Evolutionary conservation across 805 yeast genomes (phyloP), one percentile per base, ranked within the genome.

Genomic region (Lachancea quebecensis): DNA sequence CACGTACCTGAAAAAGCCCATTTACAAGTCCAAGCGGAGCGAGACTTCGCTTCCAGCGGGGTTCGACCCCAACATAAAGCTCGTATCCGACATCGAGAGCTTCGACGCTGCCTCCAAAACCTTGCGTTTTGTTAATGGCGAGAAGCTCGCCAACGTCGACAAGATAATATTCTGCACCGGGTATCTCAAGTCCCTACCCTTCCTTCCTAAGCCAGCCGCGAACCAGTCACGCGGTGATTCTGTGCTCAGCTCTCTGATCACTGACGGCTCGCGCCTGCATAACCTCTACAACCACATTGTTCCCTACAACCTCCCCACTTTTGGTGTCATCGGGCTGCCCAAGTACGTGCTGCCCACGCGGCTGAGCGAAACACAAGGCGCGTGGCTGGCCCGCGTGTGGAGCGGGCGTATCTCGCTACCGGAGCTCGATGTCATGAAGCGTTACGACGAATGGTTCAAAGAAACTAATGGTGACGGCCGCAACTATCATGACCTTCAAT

Each of bases 111-210:
- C 58, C 1, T 61, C 67, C 1, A 64, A 66, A 39, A 54, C 68
- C 0, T 72, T 80, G 1, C 55, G 60, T 10, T 75, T 81, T 46
- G 67, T 53, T 3, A 78, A 78, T 50, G 88, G 83, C 2, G 51
- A 61, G 2, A 59, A 54, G 10, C 47, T 81, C 2, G 52, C 54
- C 1, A 69, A 68, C 32, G 74, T 84, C 35, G 90, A 85, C 50
- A 56, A 58, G 17, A 66, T 86, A 9, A 66, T 85, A 9, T 83
- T 80, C 59, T 84, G 86, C 41, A 85, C 95, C 0, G 95, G 95
- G 1, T 86, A 84, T 60, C 67, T 78, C 38, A 79, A 79, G 55
- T 73, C 78, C 32, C 69, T 77, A 45, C 93, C 95, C 16, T 83
- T 77, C 53, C 60, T 86, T 41, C 70, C 74, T 46, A 36, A 39